Evolutionary conservation across 1,284 basidiomycete species (phyloP), one percentile per base, ranked within the genome.

Genomic region (Lignosus rhinocerotis): DNA sequence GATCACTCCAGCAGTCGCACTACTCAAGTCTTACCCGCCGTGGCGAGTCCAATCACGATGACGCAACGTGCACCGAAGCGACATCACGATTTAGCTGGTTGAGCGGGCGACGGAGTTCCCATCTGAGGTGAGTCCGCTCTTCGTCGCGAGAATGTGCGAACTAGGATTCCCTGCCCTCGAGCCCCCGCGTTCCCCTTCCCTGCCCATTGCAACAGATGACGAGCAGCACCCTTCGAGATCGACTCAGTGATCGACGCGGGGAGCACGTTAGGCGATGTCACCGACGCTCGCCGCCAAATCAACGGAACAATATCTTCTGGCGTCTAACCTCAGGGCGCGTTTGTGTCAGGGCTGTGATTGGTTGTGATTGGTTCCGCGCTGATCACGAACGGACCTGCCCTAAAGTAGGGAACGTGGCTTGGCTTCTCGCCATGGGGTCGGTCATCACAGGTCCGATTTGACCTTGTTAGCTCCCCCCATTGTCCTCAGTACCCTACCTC

Each of bases 401-500:
- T 72, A 59, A 71, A 69, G 21, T 30, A 36, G 62, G 36, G 65
- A 69, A 70, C 68, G 70, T 69, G 68, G 65, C 57, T 47, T 31
- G 53, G 55, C 63, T 61, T 64, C 60, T 61, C 57, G 59, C 58
- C 57, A 58, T 59, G 58, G 61, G 61, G 62, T 61, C 58, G 60
- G 66, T 56, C 57, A 48, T 60, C 57, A 54, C 52, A 50, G 57
- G 56, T 61, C 54, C 59, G 61, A 57, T 46, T 55, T 42, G 58
- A 36, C 45, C 53, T 63, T 59, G 63, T 60, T 60, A 67, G 56
- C 60, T 67, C 61, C 64, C 62, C 68, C 68, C 68, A 69, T 69
- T 66, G 66, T 70, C 64, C 66, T 62, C 60, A 65, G 59, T 71
- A 70, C 67, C 66, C 64, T 71, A 71, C 62, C 51, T 52, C 57